Base-by-base conservation (phyloP, 352 stramenopile genomes). In the Globisporangium middletonii region DNA sequence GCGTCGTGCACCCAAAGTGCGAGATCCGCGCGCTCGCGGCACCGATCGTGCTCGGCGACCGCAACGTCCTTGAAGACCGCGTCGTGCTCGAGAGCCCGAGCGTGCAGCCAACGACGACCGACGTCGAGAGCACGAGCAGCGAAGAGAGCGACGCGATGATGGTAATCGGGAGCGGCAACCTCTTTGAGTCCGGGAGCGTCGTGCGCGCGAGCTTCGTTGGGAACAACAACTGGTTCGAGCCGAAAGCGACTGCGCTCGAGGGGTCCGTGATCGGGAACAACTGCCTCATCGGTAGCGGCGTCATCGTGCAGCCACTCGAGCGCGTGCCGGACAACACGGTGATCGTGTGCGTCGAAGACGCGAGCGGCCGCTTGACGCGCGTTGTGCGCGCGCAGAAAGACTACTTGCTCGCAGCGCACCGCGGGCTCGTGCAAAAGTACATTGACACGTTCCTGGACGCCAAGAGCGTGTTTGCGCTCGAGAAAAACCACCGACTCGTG, bases 131-230 rank as follows among this genome's bases (percentile, higher is more conserved):
- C 7, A 19, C 13, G 15, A 38, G 26, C 46, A 33, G 38, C 28
- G 19, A 13, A 15, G 11, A 48, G 55, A 46, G 51, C 4, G 37
- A 62, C 3, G 54, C 63, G 27, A 61, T 68, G 8, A 87, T 93
- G 69, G 55, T 46, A 11, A 60, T 95, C 33, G 85, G 85, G 38
- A 69, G 60, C 49, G 65, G 76, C 62, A 92, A 92, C 65, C 55
- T 95, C 55, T 91, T 95, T 53, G 85, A 95, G 67, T 83, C 72
- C 48, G 83, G 85, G 27, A 87, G 77, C 54, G 55, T 80, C n/a
- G 66, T 95, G 43, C 75, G 70, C 13, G 85, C 79, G 8, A 63
- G 54, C 15, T 57, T 51, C 26, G 66, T 95, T 15, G 85, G 85
- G 15, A 71, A 75, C 55, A 71, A 74, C 59, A 93, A 92, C 65